A percentile compares a stretch with the other conserved stretches of the same genome.
Evolutionary conservation across 2,329 filamentous ascomycete species (phyloP).

Genomic region (Nigrograna mackinnonii): DNA sequence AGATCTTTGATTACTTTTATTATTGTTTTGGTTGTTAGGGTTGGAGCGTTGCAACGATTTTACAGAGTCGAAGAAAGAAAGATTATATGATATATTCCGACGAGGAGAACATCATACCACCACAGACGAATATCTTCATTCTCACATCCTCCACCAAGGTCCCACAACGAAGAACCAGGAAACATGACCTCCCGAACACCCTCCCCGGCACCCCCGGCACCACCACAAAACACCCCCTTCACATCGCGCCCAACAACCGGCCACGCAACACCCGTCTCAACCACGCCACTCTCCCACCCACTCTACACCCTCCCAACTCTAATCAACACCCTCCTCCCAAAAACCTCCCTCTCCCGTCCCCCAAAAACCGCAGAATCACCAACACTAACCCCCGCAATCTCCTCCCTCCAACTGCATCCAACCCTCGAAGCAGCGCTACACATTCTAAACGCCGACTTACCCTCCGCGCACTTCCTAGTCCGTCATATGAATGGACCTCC

Average conservation of each 20-base stretch:
- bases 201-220: not conserved
- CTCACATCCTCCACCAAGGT: too few species aligned
- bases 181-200: not conserved
- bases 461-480: conserved; percentile 56
- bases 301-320: not conserved
- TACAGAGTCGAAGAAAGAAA: too few species aligned
- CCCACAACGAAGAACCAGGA: too few species aligned
- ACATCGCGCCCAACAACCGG: not conserved
- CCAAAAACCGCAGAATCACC: conserved; percentile 12
- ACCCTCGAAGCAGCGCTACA: conserved; percentile 55
- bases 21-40: too few species aligned
- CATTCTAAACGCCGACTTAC: conserved; percentile 47
- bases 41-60: too few species aligned
- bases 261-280: not conserved
- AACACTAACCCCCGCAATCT: conserved; percentile 20
- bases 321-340: conserved; percentile 11
- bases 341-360: conserved; percentile 27
- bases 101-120: too few species aligned
- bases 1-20: too few species aligned
- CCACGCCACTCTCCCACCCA: not conserved
- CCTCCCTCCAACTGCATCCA: conserved; percentile 48
- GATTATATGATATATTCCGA: too few species aligned
- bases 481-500: conserved; percentile 56
- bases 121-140: too few species aligned
- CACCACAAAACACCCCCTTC: not conserved